Evolutionary conservation across 75 land plant species (phyloP).

Genomic region (Larix kaempferi): DNA sequence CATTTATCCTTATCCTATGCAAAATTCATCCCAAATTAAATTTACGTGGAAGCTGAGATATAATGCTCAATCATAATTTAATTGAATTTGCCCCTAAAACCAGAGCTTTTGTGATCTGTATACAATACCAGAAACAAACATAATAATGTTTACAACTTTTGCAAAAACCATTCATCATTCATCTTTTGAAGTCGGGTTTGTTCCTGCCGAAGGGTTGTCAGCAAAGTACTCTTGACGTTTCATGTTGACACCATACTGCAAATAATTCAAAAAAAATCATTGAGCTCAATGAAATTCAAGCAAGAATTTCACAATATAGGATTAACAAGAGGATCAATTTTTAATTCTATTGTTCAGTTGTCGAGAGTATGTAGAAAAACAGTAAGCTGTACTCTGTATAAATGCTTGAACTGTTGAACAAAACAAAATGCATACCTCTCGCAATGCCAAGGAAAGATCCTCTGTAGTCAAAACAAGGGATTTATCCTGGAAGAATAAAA

Average conservation of each 20-base stretch:
- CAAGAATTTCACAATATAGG: not conserved
- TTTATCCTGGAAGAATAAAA: constrained; percentile 59
- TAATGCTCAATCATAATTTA: too few relatives aligned
- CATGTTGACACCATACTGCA: constrained; percentile 89
- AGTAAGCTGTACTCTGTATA: not conserved
- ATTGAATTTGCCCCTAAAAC: too few relatives aligned
- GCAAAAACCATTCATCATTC: constrained; percentile 11
- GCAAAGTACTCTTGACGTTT: constrained; percentile 88
- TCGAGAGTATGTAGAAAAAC: not conserved
- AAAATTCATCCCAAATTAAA: too few relatives aligned
- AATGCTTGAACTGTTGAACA: not conserved
- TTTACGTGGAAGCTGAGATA: too few relatives aligned
- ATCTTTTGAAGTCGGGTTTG: constrained; percentile 50
- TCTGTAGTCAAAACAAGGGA: constrained; percentile 82
- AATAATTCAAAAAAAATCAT: constrained; percentile 3
- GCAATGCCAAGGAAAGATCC: constrained; percentile 73
- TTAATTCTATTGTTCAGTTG: not conserved
- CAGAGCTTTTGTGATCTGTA: too few relatives aligned
- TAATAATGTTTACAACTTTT: too few relatives aligned
- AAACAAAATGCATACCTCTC: constrained; percentile 51
- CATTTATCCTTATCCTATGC: too few relatives aligned
- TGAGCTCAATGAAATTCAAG: not conserved
- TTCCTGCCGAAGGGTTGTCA: constrained; percentile 65
- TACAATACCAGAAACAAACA: too few relatives aligned
- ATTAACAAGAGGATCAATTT: not conserved